Evolutionary conservation across 179 eudicot genomes (phyloP), one percentile per base, ranked within the genome.

Genomic region (Patellifolia procumbens): DNA sequence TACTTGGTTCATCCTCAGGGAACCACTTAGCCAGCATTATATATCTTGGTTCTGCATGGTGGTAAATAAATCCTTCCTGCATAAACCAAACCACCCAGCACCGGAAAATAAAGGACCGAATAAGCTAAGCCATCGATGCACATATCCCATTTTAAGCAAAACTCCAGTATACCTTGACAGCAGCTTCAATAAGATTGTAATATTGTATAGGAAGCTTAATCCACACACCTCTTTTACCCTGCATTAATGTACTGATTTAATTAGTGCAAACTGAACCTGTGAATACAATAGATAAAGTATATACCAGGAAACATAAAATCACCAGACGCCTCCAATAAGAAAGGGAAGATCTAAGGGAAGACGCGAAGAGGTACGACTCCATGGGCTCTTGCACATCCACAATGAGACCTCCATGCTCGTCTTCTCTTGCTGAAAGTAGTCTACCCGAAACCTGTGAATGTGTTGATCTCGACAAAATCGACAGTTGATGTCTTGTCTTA

Each of bases 21-120:
- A 90, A 77, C 94, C 94, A 90, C 68, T 82, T 77, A 12, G 84
- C 89, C 53, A 88, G 88, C 91, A 90, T 90, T 77, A 90, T 37
- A 75, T 88, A 81, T 35, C 73, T 75, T 77, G 89, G 84, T 74
- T 90, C 94, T 0, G 94, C 91, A 68, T 90, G 94, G 82, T 90
- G 94, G 80, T 88, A 90, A 75, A 72, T 68, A 80, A 90, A 90
- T 42, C 94, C 94, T 87, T 88, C 89, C 94, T 90, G 79, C 65
- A 79, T 82, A 65, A 37, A 48, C n/a, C 7, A 20, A 19, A 17
- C 1, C 13, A 26, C 2, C 6, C n/a, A 8, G n/a, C n/a, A n/a
- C n/a, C n/a, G n/a, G n/a, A 12, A 10, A 26, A 73, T 29, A 1
- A 1, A 16, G 9, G 43, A 39, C 43, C 43, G 6, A 39, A 37